Evolutionary conservation across 169 alveolate genomes (phyloP), one percentile per base, ranked within the genome.

Genomic region (Theileria annulata): DNA sequence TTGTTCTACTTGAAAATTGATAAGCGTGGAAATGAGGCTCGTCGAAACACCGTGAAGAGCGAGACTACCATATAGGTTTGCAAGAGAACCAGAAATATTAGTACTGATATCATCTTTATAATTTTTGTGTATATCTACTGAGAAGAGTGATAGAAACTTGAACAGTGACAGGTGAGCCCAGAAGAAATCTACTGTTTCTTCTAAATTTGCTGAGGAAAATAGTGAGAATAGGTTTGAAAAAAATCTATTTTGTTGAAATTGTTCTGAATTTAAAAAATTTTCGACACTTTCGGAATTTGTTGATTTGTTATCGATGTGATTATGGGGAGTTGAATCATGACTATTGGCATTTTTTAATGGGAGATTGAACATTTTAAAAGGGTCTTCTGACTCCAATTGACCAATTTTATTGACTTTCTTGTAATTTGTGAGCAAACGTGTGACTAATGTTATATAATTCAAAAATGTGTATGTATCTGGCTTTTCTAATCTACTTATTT

Each of bases 21-120:
- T 54, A 54, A 54, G 30, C 3, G 63, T 21, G 27, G 63, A 3
- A 21, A 54, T n/a, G 63, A 54, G 63, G 8, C 27, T 54, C 63
- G 63, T 54, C 63, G 63, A 54, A 54, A 54, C 63, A 54, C 63
- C 63, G 63, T 54, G 63, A 54, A 54, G 8, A 54, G 30, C 15
- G 63, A 54, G 63, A 21, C 63, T 54, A 54, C 63, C 27, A 54
- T 54, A 54, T 21, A 54, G 63, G 27, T 54, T 17, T 54, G 21
- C 27, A 54, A 54, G 63, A 21, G 30, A 54, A 17, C 27, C 8
- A 54, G 63, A 6, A 54, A n/a, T 54, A 12, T 4, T 6, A 54
- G 63, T 54, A 54, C 27, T 3, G 15, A 17, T 54, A 54, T 54
- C 63, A 54, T 54, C 27, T 54, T 54, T 54, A 12, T n/a, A n/a